Percentiles rank a stretch among this genome's conserved stretches.
These are phyloP conservation scores for Cryptococcus amylolentus DNA, from an alignment of 1,284 basidiomycete species.

Conservation along the genomic window DNA sequence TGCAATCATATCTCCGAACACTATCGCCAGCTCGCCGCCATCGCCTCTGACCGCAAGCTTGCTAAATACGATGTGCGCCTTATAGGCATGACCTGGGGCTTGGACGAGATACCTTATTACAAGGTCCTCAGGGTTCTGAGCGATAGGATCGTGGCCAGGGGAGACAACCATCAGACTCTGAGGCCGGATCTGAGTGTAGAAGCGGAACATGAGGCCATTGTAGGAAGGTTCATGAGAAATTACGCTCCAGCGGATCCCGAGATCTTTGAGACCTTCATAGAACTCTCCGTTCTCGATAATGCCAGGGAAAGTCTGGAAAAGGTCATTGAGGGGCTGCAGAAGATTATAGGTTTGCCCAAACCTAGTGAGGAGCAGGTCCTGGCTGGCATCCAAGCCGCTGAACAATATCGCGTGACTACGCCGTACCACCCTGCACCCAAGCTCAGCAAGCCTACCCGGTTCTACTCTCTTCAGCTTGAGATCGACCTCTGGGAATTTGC, in stretches of 20 bases:
- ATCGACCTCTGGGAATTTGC: constrained; percentile 59
- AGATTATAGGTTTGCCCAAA: constrained; percentile 52
- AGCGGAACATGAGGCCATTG: constrained; percentile 70
- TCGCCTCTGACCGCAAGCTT: constrained; percentile 25
- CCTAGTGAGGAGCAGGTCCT: constrained; percentile 61
- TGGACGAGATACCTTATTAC: constrained; percentile 56
- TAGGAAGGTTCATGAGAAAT: constrained; percentile 72
- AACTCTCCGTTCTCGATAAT: constrained; percentile 60
- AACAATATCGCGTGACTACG: constrained; percentile 34
- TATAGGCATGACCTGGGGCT: constrained; percentile 73
- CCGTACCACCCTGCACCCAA: constrained; percentile 31
- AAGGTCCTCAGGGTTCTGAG: constrained; percentile 68
- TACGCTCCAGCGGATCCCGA: constrained; percentile 63
- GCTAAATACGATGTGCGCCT: constrained; percentile 56
- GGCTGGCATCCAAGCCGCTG: constrained; percentile 58
- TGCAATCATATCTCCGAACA: constrained; percentile 84
- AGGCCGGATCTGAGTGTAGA: constrained; percentile 56
- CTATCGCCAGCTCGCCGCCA: constrained; percentile 62
- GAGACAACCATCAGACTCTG: constrained; percentile 78
- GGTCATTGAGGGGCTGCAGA: constrained; percentile 59
- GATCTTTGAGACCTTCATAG: constrained; percentile 65
- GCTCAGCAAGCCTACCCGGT: constrained; percentile 56
- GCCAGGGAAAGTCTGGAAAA: constrained; percentile 59
- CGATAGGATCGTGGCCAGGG: constrained; percentile 68
- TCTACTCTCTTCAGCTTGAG: constrained; percentile 74